These are phyloP conservation scores for Penicillium sp. DNA, from an alignment of 2,329 filamentous ascomycete species.

Conservation along the genomic window DNA sequence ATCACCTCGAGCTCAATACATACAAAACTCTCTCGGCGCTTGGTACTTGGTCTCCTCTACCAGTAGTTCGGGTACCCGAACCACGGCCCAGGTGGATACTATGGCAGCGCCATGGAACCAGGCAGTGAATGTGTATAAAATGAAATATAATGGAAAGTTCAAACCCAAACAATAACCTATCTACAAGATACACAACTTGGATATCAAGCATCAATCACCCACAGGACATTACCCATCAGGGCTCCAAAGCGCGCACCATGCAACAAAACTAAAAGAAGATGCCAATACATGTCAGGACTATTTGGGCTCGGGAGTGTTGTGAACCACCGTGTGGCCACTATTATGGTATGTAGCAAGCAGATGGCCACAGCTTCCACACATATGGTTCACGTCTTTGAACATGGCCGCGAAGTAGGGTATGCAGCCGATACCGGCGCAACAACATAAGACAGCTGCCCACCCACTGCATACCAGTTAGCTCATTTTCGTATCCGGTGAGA, in stretches of 20 bases:
- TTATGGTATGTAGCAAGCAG: constrained; percentile 56
- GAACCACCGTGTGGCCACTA: constrained; percentile 53
- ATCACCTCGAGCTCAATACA: too few relatives aligned
- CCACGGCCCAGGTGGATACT: too few relatives aligned
- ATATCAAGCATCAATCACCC: too few relatives aligned
- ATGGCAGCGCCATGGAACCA: background rate
- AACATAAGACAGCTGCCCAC: constrained; percentile 53
- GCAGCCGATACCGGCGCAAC: constrained; percentile 51
- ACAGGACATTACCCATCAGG: too few relatives aligned
- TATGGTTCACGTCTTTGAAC: constrained; percentile 56
- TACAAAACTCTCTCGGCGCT: too few relatives aligned
- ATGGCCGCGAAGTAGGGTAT: constrained; percentile 55
- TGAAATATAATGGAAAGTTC: too few relatives aligned
- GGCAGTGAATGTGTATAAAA: background rate
- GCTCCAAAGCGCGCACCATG: background rate
- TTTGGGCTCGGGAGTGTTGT: constrained; percentile 25
- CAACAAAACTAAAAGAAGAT: background rate
- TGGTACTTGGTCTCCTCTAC: too few relatives aligned
- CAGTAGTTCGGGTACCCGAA: too few relatives aligned
- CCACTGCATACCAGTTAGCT: constrained; percentile 36
- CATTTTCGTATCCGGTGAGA: background rate
- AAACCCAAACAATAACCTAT: too few relatives aligned
- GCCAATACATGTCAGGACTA: background rate
- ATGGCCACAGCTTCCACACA: constrained; percentile 52
- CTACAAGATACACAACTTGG: too few relatives aligned